Percentiles rank a stretch among this genome's conserved stretches.
These are phyloP conservation scores for Takakia lepidozioides DNA, from an alignment of 225 moss, liverwort and hornwort species.

Conservation along the genomic window DNA sequence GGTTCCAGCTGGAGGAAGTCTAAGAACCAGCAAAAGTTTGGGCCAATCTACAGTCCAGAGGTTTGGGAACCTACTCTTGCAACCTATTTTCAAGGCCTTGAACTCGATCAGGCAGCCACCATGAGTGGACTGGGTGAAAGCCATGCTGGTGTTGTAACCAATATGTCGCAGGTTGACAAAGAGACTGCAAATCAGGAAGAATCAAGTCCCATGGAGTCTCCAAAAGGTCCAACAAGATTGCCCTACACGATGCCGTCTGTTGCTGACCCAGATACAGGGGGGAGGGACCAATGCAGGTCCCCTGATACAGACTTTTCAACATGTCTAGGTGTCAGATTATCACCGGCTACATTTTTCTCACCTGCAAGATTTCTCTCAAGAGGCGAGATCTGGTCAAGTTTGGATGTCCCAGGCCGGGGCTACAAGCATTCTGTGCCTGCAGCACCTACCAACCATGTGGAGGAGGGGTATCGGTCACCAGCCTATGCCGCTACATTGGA, in stretches of 20 bases:
- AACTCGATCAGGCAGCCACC: constrained; percentile 23
- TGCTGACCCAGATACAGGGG: constrained; percentile 21
- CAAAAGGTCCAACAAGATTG: constrained; percentile 24
- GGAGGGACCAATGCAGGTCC: constrained; percentile 36
- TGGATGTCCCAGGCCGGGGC: constrained; percentile 5
- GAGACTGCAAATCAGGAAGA: constrained; percentile 8
- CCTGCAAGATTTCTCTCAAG: constrained; percentile 22
- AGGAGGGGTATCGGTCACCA: constrained; percentile 44
- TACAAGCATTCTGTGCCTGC: no score
- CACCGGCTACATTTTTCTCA: constrained; percentile 19
- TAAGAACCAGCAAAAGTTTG: constrained; percentile 19
- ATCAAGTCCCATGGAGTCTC: not conserved
- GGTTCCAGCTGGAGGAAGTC: constrained; percentile 61
- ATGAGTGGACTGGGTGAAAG: constrained; percentile 5
- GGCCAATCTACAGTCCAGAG: no score
- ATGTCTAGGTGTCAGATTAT: constrained; percentile 35
- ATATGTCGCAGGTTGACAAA: constrained; percentile 6
- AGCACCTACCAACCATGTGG: constrained; percentile 14
- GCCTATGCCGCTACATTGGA: constrained; percentile 52
- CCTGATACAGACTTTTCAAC: constrained; percentile 15
- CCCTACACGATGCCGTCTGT: constrained; percentile 38
- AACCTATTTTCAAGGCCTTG: constrained; percentile 58
- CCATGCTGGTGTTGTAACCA: no score
- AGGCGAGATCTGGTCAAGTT: constrained; percentile 3
- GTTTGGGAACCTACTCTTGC: constrained; percentile 84